Evolutionary conservation across 2,329 filamentous ascomycete species (phyloP), one percentile per base, ranked within the genome.

Genomic region (Didymella sp.): DNA sequence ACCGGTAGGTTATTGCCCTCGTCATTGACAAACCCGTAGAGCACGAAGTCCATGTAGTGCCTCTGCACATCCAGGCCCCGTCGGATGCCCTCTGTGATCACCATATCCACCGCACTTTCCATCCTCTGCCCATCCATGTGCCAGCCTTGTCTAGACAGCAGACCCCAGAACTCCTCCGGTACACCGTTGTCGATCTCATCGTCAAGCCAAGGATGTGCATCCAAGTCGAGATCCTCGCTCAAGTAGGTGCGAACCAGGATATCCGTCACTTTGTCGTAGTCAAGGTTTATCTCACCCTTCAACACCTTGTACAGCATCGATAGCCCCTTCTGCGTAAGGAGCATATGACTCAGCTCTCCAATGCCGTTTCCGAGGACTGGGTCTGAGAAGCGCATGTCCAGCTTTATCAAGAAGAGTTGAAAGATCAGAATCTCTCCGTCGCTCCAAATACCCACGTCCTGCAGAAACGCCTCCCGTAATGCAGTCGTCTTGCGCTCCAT

Each of bases 321-420:
- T 17, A 77, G 78, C 69, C 83, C 83, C n/a, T 75, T 77, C 58
- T 83, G 82, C 37, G 85, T 79, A 44, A 84, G 81, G 27, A 95
- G 77, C 2, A 89, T 27, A 21, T 66, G 57, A 0, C 62, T 56
- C 7, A 77, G 45, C 21, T 47, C 55, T 6, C 61, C 79, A 2
- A 78, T 76, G 45, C 81, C 80, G 15, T 81, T 80, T 0, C 83
- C 84, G 45, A 81, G 80, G 22, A 85, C 70, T 0, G 89, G 88
- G 61, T 90, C 83, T 55, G 84, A 85, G 73, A 91, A 87, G 51
- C 81, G 80, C 84, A 92, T 86, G 67, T 86, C 82, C 15, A 95
- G 82, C 76, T 94, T 93, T 60, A 90, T 69, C 62, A 91, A 78
- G 77, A 94, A 87, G 57, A 88, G 74, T 41, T 87, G 84, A 2